Conservation (phyloP, 257 asterid genomes). For the Solanum piurae region DNA sequence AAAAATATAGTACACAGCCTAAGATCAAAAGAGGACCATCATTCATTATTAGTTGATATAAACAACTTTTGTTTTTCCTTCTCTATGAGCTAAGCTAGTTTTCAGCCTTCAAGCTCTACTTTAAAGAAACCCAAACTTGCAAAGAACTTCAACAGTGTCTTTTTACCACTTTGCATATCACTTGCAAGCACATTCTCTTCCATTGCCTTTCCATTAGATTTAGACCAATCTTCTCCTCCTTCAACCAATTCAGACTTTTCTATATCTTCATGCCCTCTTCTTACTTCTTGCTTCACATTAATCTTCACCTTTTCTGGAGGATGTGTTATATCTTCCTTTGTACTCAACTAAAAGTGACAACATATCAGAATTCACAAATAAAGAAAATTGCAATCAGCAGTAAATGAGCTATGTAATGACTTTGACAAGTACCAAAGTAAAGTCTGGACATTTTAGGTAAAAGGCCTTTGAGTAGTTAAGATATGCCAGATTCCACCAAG, state of each 20-base stretch:
- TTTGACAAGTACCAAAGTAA: neutral
- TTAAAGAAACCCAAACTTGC: conserved; percentile 31
- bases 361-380: neutral
- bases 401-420: neutral
- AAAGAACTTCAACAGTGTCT: conserved; percentile 44
- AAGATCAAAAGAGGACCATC: neutral
- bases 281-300: conserved; percentile 12
- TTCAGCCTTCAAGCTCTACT: neutral
- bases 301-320: conserved; percentile 2
- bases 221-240: neutral
- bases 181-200: conserved; percentile 9
- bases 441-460: neutral
- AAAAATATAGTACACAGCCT: neutral
- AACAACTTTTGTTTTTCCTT: neutral
- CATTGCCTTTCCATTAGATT: neutral
- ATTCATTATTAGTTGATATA: neutral
- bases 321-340: conserved; percentile 10
- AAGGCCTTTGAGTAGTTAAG: neutral
- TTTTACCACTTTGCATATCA: conserved; percentile 51
- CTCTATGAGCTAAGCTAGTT: neutral
- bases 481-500: neutral
- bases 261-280: neutral
- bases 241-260: conserved; percentile 4
- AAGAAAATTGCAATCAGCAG: neutral
- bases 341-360: neutral